phyloP scores from a whole-genome alignment of 495 filamentous ascomycete genomes.

The Aspergillus olivimuriae region DNA sequence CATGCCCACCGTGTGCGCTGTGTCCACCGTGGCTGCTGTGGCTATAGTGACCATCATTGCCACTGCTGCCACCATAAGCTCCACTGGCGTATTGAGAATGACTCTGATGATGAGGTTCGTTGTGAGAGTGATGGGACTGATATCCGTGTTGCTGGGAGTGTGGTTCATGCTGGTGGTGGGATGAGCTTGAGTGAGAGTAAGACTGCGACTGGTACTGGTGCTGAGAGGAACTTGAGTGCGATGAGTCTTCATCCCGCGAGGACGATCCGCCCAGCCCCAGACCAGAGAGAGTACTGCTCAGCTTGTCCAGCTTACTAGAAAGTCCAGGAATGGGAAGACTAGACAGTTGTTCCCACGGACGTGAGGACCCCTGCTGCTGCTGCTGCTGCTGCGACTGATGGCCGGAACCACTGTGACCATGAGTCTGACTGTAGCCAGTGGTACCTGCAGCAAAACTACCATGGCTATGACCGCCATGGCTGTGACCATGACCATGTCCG shows the following conservation, averaged over 20 bases:
- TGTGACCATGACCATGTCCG: slow-evolving; percentile 8
- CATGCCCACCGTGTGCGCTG: background rate
- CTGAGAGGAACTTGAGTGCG: slow-evolving; percentile 2
- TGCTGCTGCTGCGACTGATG: slow-evolving; percentile 15
- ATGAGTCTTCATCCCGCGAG: slow-evolving; percentile 15
- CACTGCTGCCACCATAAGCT: background rate
- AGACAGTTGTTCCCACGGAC: slow-evolving; percentile 34
- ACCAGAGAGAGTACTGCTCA: slow-evolving; percentile 29
- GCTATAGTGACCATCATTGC: background rate
- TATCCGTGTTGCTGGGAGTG: slow-evolving; percentile 5
- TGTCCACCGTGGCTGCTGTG: slow-evolving; percentile 2
- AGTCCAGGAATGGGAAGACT: slow-evolving; percentile 39
- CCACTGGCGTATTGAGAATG: slow-evolving; percentile 1
- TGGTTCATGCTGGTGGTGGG: slow-evolving; percentile 1
- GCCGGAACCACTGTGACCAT: background rate
- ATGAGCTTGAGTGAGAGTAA: no score
- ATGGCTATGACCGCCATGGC: slow-evolving; percentile 12
- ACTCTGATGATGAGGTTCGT: background rate
- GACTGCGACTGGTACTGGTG: background rate
- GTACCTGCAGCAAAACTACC: slow-evolving; percentile 12
- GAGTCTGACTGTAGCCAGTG: slow-evolving; percentile 6
- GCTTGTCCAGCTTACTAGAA: slow-evolving; percentile 31
- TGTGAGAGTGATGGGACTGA: slow-evolving; percentile 6
- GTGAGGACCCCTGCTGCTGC: slow-evolving; percentile 19
- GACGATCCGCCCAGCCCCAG: slow-evolving; percentile 41